Conservation (phyloP, 2,329 filamentous ascomycete species). For the Cordyceps pruinosa region DNA sequence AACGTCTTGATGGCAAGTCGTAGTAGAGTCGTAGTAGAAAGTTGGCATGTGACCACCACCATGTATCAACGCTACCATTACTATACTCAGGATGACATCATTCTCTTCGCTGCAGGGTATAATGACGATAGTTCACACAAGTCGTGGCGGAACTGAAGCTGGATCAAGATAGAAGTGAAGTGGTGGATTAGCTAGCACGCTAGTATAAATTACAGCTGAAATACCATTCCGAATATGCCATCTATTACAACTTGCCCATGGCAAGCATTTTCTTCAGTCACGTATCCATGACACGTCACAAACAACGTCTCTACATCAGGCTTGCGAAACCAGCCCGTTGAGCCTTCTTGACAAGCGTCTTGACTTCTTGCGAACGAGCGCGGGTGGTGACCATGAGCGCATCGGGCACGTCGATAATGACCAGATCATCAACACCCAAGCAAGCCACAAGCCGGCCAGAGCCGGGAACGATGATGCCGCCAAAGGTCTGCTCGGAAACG, state of each 20-base stretch:
- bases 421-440: slow-evolving; percentile 22
- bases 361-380: slow-evolving; percentile 23
- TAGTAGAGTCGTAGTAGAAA: too few relatives aligned
- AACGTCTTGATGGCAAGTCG: too few relatives aligned
- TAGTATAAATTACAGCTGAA: slow-evolving; percentile 13
- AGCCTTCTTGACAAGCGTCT: slow-evolving; percentile 21
- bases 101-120: too few relatives aligned
- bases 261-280: slow-evolving; percentile 3
- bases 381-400: slow-evolving; percentile 23
- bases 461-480: slow-evolving; percentile 21
- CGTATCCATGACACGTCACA: slow-evolving; percentile 3
- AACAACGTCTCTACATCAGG: slow-evolving; percentile 16
- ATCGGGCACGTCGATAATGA: slow-evolving; percentile 22
- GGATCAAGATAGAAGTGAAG: slow-evolving; percentile 3
- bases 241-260: slow-evolving; percentile 4
- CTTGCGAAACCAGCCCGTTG: slow-evolving; percentile 19
- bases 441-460: slow-evolving; percentile 21
- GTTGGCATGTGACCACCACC: too few relatives aligned
- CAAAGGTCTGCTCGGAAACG: slow-evolving; percentile 21
- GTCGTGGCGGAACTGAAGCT: too few relatives aligned
- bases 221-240: slow-evolving; percentile 8
- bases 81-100: too few relatives aligned
- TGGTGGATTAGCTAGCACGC: slow-evolving; percentile 13
- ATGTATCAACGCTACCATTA: too few relatives aligned
- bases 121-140: too few relatives aligned